Conservation (phyloP, 257 asterid species). For the Nyctanthes arbortristis region DNA sequence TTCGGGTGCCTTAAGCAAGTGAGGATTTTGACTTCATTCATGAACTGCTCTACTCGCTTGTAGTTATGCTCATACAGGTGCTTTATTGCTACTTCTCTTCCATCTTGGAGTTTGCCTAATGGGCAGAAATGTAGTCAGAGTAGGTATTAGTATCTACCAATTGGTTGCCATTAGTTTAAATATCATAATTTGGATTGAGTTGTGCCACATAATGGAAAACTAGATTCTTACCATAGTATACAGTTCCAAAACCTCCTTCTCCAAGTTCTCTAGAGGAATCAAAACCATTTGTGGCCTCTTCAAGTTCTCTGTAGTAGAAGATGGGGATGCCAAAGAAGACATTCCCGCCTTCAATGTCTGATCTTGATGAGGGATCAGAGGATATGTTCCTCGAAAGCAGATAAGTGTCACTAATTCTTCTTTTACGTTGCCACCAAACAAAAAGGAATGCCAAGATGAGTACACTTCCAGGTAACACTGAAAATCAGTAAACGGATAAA, state of each 20-base stretch:
- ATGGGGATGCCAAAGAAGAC: constrained; percentile 34
- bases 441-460: not conserved
- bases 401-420: constrained; percentile 12
- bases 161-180: not conserved
- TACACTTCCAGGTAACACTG: constrained; percentile 35
- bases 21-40: constrained; percentile 55
- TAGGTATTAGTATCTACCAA: not conserved
- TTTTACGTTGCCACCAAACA: constrained; percentile 26
- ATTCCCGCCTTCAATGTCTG: constrained; percentile 32
- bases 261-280: constrained; percentile 50
- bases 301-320: constrained; percentile 48
- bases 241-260: constrained; percentile 63
- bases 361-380: constrained; percentile 27
- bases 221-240: constrained; percentile 51
- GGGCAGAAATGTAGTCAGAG: not conserved
- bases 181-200: not conserved
- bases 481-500: not conserved
- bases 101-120: constrained; percentile 54
- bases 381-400: constrained; percentile 16
- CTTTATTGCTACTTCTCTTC: constrained; percentile 68
- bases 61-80: constrained; percentile 51
- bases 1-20: constrained; percentile 45
- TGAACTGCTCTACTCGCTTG: constrained; percentile 52
- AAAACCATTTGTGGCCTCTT: constrained; percentile 46
- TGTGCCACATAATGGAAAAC: not conserved